phyloP scores from a whole-genome alignment of 1,284 basidiomycete species.

The Fomitopsis betulina region DNA sequence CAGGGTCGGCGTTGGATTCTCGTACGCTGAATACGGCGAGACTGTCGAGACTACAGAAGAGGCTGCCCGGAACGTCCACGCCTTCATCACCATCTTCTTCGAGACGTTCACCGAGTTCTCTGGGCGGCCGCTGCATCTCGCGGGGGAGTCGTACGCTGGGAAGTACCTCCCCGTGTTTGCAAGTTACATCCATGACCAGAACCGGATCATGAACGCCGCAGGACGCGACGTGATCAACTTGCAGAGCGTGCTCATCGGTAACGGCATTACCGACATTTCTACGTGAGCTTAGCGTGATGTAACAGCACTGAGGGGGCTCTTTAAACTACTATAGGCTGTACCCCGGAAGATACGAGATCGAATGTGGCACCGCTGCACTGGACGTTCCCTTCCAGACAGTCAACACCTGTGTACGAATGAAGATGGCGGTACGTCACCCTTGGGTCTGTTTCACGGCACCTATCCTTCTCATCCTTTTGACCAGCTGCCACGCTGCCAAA shows the following conservation, averaged over 20 bases:
- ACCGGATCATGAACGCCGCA: slow-evolving; percentile 46
- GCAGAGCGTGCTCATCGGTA: slow-evolving; percentile 57
- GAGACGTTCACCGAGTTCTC: slow-evolving; percentile 68
- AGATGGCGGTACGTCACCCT: slow-evolving; percentile 41
- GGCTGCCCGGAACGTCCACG: slow-evolving; percentile 66
- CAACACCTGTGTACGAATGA: slow-evolving; percentile 54
- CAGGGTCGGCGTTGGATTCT: slow-evolving; percentile 64
- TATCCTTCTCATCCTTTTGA: too few relatives aligned
- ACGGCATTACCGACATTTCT: slow-evolving; percentile 60
- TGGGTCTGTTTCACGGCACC: not conserved
- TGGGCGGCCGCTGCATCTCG: slow-evolving; percentile 60
- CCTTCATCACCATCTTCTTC: slow-evolving; percentile 74
- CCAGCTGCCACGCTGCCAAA: slow-evolving; percentile 53
- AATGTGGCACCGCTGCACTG: slow-evolving; percentile 52
- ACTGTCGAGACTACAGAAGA: slow-evolving; percentile 63
- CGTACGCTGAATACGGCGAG: slow-evolving; percentile 53
- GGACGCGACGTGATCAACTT: slow-evolving; percentile 68
- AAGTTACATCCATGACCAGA: slow-evolving; percentile 74
- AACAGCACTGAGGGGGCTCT: not conserved
- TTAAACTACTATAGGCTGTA: slow-evolving; percentile 39
- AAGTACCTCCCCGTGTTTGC: slow-evolving; percentile 82
- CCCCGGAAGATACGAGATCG: slow-evolving; percentile 57
- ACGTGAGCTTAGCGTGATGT: slow-evolving; percentile 33
- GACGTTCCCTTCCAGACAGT: slow-evolving; percentile 56
- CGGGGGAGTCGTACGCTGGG: slow-evolving; percentile 74